Base-by-base conservation (phyloP, 495 filamentous ascomycete species). In the Talaromyces wortmannii region DNA sequence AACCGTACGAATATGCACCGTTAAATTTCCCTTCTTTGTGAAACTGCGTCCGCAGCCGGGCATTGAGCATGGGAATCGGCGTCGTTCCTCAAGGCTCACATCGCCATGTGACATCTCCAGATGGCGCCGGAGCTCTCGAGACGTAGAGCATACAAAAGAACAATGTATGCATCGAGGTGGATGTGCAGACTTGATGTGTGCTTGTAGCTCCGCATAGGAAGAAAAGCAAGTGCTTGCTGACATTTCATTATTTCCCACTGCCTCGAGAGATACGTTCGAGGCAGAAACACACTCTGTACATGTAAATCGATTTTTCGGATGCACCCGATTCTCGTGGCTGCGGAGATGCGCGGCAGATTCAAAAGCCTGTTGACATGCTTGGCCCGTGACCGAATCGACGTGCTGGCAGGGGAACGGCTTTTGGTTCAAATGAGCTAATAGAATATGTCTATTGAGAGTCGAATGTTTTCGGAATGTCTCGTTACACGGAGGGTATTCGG, bases 381-480 rank as follows among this genome's bases (percentile, higher is more conserved):
- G 66, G 5, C 79, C 78, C 7, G 83, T 83, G 18, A 69, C 68
- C n/a, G 72, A 67, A 59, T 87, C 79, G 42, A 78, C 61, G 55
- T 80, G 63, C 8, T 68, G 67, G 67, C 92, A 97, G 3, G 76
- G 71, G 57, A 82, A 95, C 1, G 89, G 81, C 17, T 84, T 77
- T 55, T 80, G 65, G 6, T 84, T 74, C 18, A 92, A 74, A 65
- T 98, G 94, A 3, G 78, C 80, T 0, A 78, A 75, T 17, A 81
- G 78, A 49, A 97, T 83, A 67, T 98, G 94, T 15, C 86, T 83
- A 60, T 90, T 83, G 10, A 98, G 79, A 2, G 91, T 96, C 52
- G 87, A 81, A 61, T 91, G 87, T 66, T 97, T 97, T 44, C 94
- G 81, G 68, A 97, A 98, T 12, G 80, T 82, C 66, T 86, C 80